phyloP scores from a whole-genome alignment of 176 grass and related monocot species.

The Olyra latifolia region DNA sequence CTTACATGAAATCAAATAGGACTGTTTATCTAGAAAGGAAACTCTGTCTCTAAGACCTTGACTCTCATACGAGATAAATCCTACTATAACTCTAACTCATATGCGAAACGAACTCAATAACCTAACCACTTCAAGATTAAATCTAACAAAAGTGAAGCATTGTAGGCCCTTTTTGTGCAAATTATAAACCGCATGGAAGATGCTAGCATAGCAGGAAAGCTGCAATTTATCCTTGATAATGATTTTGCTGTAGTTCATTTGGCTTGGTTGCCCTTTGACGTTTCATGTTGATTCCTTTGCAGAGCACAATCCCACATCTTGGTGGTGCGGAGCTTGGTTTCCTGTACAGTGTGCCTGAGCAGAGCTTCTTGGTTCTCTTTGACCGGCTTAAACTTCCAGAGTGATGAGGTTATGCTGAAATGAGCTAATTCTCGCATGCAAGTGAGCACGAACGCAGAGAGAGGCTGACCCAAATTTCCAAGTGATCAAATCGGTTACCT shows the following conservation, averaged over 20 bases:
- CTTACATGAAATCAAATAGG: too few relatives aligned
- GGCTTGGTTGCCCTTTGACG: not conserved
- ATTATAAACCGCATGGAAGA: not conserved
- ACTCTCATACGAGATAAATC: too few relatives aligned
- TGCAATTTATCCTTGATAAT: not conserved
- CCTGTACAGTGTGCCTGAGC: constrained; percentile 78
- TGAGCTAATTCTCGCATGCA: constrained; percentile 13
- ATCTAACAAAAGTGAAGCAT: not conserved
- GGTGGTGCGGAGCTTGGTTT: constrained; percentile 82
- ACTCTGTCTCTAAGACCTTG: too few relatives aligned
- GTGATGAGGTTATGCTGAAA: constrained; percentile 2
- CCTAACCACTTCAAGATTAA: too few relatives aligned
- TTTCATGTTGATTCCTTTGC: constrained; percentile 6
- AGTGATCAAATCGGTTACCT: not conserved
- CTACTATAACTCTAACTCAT: too few relatives aligned
- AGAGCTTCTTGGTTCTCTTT: constrained; percentile 92
- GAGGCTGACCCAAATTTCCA: not conserved
- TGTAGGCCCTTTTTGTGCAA: not conserved
- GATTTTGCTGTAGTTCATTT: not conserved
- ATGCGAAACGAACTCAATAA: too few relatives aligned
- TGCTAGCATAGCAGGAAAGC: not conserved
- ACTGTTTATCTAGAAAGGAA: too few relatives aligned
- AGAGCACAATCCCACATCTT: constrained; percentile 65
- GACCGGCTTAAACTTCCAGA: constrained; percentile 82
- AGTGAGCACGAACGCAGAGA: constrained; percentile 4